Percentiles rank a stretch among this genome's conserved stretches.
Conservation (phyloP, 345 rosid species). For the Corchorus capsularis region DNA sequence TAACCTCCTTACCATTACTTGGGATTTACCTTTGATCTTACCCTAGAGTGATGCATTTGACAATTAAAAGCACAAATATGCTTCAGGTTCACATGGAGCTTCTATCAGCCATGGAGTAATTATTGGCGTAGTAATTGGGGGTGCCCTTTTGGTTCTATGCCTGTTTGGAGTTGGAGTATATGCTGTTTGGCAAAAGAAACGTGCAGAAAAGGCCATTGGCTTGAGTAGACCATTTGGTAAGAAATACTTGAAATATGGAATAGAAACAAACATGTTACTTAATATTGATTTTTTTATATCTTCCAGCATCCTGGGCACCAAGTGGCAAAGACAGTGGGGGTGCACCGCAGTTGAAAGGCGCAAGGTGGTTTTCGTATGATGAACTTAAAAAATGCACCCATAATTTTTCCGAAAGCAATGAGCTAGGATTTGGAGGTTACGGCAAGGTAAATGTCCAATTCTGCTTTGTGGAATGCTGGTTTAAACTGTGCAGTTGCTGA, state of each 20-base stretch:
- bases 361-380: conserved; percentile 91
- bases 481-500: neutral
- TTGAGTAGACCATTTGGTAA: conserved; percentile 89
- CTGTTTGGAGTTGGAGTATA: conserved; percentile 67
- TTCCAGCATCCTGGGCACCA: conserved; percentile 87
- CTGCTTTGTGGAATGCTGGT: neutral
- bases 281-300: neutral
- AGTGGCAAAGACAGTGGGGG: conserved; percentile 86
- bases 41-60: conserved; percentile 1
- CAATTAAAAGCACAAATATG: conserved; percentile 5
- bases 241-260: neutral
- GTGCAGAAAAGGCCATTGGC: conserved; percentile 91
- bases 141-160: conserved; percentile 56
- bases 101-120: conserved; percentile 46
- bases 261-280: neutral
- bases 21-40: neutral
- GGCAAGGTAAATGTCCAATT: conserved; percentile 63
- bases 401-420: conserved; percentile 70
- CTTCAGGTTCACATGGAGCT: conserved; percentile 50
- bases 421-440: conserved; percentile 93
- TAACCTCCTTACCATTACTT: neutral
- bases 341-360: conserved; percentile 92
- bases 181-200: conserved; percentile 88
- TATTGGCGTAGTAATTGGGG: conserved; percentile 51
- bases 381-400: conserved; percentile 82